These are phyloP conservation scores for Eucalyptus erythrocorys DNA, from an alignment of 345 rosid genomes.

Conservation along the genomic window DNA sequence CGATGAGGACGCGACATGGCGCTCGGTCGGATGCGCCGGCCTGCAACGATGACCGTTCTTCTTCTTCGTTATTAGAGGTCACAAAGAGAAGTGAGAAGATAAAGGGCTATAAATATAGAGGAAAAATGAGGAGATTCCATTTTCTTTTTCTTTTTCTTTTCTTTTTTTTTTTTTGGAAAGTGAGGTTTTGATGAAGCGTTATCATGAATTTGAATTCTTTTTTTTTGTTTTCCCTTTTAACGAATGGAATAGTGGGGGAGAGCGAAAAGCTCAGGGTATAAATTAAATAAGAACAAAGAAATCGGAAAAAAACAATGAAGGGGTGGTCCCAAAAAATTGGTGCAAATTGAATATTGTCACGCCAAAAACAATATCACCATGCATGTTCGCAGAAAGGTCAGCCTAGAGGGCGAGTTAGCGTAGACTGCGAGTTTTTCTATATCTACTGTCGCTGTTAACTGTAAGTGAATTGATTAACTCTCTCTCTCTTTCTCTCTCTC, in stretches of 20 bases:
- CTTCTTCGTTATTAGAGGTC: not conserved
- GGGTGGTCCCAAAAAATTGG: slow-evolving; percentile 26
- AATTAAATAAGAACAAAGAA: not conserved
- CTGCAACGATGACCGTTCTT: not conserved
- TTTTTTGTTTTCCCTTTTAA: not conserved
- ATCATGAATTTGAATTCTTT: not conserved
- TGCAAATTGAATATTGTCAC: slow-evolving; percentile 41
- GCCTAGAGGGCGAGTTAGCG: not conserved
- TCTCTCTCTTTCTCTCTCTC: not conserved
- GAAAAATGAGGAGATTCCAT: not conserved
- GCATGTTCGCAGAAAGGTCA: not conserved
- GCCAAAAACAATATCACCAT: slow-evolving; percentile 17
- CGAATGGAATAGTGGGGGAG: not conserved
- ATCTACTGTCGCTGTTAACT: not conserved
- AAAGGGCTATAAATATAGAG: not conserved
- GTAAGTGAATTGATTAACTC: not conserved
- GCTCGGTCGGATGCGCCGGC: not conserved
- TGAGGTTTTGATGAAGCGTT: not conserved
- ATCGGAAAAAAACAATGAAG: not conserved
- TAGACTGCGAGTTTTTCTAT: not conserved
- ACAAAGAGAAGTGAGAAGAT: not conserved
- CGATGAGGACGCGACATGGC: slow-evolving; percentile 2
- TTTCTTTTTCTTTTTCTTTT: not conserved
- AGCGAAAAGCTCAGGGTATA: not conserved
- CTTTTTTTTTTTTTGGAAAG: not conserved